Conservation (phyloP, 2,329 filamentous ascomycete species). For the Penicillium sclerotigenum region DNA sequence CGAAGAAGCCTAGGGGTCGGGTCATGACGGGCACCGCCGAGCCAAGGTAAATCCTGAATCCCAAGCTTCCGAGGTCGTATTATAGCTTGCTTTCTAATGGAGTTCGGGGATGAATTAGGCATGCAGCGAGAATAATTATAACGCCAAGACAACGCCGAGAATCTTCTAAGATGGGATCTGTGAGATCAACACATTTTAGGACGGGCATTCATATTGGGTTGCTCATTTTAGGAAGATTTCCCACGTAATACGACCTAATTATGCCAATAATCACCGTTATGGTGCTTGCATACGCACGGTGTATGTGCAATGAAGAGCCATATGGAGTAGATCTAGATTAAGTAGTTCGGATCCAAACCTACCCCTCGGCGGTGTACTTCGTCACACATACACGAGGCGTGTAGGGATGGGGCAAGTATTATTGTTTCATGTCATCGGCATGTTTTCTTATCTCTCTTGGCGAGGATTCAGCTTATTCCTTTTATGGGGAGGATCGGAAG, state of each 20-base stretch:
- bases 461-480: neutral
- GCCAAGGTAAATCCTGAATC: neutral
- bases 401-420: constrained; percentile 1
- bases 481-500: constrained; percentile 4
- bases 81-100: neutral
- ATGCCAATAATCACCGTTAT: neutral
- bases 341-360: neutral
- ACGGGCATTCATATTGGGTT: neutral
- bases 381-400: neutral
- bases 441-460: constrained; percentile 9
- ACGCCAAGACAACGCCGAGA: constrained; percentile 5
- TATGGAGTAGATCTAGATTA: neutral
- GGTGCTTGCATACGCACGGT: neutral
- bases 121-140: neutral
- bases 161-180: neutral
- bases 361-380: neutral
- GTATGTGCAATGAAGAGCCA: neutral
- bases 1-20: neutral
- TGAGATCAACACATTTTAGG: constrained; percentile 5
- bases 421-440: constrained; percentile 1
- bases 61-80: neutral
- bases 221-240: neutral
- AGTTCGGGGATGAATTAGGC: neutral
- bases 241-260: neutral
- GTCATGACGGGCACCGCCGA: neutral